These are phyloP conservation scores for Platanthera guangdongensis DNA, from an alignment of 106 monocot genomes.

Conservation along the genomic window DNA sequence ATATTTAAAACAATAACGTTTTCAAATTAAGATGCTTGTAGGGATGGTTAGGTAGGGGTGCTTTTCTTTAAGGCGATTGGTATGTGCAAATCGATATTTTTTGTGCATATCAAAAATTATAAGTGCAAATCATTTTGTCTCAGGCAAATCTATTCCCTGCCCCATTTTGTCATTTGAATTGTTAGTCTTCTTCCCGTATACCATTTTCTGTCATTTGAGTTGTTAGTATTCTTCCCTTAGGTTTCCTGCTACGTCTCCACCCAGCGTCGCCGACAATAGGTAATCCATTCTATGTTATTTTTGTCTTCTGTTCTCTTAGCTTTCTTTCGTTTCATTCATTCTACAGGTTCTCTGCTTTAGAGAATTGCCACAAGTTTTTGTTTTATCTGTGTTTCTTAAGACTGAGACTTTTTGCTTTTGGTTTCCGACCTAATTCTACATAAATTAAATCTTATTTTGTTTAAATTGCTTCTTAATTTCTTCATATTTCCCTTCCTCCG, in stretches of 20 bases:
- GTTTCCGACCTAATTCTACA: neutral
- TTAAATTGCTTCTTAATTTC: neutral
- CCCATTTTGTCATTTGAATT: no score
- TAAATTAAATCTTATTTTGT: neutral
- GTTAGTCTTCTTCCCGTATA: no score
- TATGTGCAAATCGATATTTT: no score
- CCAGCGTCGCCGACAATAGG: neutral
- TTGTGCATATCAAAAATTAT: no score
- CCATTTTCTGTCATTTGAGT: no score
- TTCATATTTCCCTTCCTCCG: slow-evolving; percentile 34
- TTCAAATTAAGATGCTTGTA: no score
- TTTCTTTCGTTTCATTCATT: neutral
- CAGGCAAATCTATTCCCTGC: no score
- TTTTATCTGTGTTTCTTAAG: neutral
- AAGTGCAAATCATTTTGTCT: no score
- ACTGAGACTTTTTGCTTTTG: no score
- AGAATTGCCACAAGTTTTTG: neutral
- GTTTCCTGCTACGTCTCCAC: neutral
- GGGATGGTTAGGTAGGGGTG: no score
- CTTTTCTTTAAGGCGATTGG: no score
- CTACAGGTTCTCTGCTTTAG: neutral
- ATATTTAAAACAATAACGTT: no score
- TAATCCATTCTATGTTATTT: neutral
- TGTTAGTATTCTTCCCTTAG: neutral
- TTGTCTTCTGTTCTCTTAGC: neutral